These are phyloP conservation scores for Nigrospora sphaerica DNA, from an alignment of 2,329 filamentous ascomycete species.

Conservation along the genomic window DNA sequence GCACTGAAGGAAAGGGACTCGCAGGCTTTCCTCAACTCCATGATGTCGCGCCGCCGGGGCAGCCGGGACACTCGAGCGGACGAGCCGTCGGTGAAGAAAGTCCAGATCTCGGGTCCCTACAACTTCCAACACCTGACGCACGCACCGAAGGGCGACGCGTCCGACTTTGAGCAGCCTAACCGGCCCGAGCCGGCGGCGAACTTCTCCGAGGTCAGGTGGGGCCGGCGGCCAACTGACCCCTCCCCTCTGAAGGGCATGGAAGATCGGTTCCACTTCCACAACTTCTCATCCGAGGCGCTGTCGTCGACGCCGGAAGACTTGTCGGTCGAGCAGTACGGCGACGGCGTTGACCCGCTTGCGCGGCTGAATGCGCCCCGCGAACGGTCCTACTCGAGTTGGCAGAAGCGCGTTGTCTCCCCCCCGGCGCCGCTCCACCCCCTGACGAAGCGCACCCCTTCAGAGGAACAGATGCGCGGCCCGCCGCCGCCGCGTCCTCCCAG, in stretches of 20 bases:
- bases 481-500: constrained; percentile 44
- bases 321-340: constrained; percentile 12
- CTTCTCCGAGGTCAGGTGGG: constrained; percentile 31
- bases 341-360: constrained; percentile 1
- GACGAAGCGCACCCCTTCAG: constrained; percentile 38
- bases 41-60: constrained; percentile 44
- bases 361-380: background rate
- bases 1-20: constrained; percentile 27
- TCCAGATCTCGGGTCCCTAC: constrained; percentile 56
- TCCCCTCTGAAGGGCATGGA: constrained; percentile 27
- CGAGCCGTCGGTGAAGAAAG: constrained; percentile 27
- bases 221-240: constrained; percentile 25
- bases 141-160: constrained; percentile 41
- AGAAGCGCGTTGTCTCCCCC: constrained; percentile 9
- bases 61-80: constrained; percentile 20
- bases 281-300: constrained; percentile 39
- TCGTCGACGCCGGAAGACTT: constrained; percentile 14
- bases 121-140: constrained; percentile 62
- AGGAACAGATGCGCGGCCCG: constrained; percentile 40
- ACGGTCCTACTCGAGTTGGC: background rate
- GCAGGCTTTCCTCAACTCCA: constrained; percentile 35
- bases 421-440: constrained; percentile 26
- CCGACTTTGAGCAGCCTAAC: constrained; percentile 30
- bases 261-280: constrained; percentile 36
- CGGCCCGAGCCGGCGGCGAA: constrained; percentile 35